These are phyloP conservation scores for Botrytis paeoniae DNA, from an alignment of 2,329 filamentous ascomycete species.

Conservation along the genomic window DNA sequence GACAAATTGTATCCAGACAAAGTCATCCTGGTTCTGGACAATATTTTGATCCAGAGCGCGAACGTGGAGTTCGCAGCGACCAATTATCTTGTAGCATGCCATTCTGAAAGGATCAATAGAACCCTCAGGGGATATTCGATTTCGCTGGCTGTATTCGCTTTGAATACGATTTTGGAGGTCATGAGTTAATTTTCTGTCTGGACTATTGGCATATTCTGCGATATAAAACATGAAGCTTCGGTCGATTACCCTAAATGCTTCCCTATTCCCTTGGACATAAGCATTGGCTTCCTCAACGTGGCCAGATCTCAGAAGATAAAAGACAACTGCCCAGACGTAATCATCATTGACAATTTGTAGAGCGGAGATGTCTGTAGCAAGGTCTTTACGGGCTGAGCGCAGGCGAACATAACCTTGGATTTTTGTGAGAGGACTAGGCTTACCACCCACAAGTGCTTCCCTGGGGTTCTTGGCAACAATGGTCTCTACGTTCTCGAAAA, in stretches of 20 bases:
- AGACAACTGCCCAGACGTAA: slow-evolving; percentile 91
- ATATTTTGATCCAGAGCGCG: slow-evolving; percentile 55
- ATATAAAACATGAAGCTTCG: slow-evolving; percentile 87
- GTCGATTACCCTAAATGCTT: slow-evolving; percentile 85
- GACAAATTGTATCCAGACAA: slow-evolving; percentile 71
- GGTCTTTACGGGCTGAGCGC: slow-evolving; percentile 73
- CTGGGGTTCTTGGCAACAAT: slow-evolving; percentile 79
- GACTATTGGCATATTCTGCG: slow-evolving; percentile 74
- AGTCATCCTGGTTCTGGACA: slow-evolving; percentile 60
- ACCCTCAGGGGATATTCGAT: slow-evolving; percentile 79
- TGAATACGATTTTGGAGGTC: slow-evolving; percentile 84
- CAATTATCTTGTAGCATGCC: slow-evolving; percentile 97
- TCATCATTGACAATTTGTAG: slow-evolving; percentile 78
- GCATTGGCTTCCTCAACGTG: slow-evolving; percentile 79
- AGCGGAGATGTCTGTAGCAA: slow-evolving; percentile 76
- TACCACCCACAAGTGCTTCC: slow-evolving; percentile 85
- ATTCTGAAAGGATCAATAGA: slow-evolving; percentile 92
- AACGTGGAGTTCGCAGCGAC: slow-evolving; percentile 67
- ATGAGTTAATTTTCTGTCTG: slow-evolving; percentile 72
- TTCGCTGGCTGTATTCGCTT: slow-evolving; percentile 82
- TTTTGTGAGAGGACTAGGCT: slow-evolving; percentile 84
- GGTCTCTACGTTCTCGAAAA: slow-evolving; percentile 72
- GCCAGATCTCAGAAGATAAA: slow-evolving; percentile 83
- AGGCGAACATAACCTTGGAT: slow-evolving; percentile 89
- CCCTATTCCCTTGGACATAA: slow-evolving; percentile 77